Base-by-base conservation (phyloP, 192 early-diverging fungal genomes). In the Rhizophagus prolifer region DNA sequence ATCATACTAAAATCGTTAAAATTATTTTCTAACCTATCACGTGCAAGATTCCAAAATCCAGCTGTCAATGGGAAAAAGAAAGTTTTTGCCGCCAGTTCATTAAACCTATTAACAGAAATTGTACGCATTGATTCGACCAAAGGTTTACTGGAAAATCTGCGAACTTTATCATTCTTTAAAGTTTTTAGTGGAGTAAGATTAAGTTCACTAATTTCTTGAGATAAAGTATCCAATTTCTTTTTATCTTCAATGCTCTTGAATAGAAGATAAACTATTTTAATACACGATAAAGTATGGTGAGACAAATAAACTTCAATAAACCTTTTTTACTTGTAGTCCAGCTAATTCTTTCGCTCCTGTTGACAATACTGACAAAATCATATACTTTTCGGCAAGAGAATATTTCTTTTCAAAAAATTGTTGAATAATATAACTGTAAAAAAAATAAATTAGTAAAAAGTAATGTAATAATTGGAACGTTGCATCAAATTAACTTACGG, bases 1-100 rank as follows among this genome's bases (percentile, higher is more conserved):
- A 72, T 14, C 0, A 26, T 12, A 6, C 4, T 50, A 9, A 8
- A 36, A 59, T 60, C 9, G 3, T 14, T 38, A 9, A 74, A 63
- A 74, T 14, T 12, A n/a, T 34, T 19, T 31, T 36, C 54, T 25
- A 41, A 76, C 75, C 75, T 25, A 68, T 76, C 47, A 59, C 75
- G 75, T 14, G 47, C 31, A 50, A 44, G 68, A 36, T 50, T 76
- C 75, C 75, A 76, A 30, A 58, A 76, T 30, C 75, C 75, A 59
- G 75, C 34, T 16, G 47, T 16, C 41, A 76, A 59, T 7, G 75
- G 75, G 9, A 68, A 50, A 31, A 76, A 76, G 54, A 76, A 76
- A 25, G 75, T 54, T 14, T 76, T 68, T 8, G 63, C 63, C 1
- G 75, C 75, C 14, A 76, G 41, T 66, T 66, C 75, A 16, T 69